Percentiles rank a stretch among this genome's conserved stretches.
These are phyloP conservation scores for Polyplosphaeria fusca DNA, from an alignment of 495 filamentous ascomycete species.

Conservation along the genomic window DNA sequence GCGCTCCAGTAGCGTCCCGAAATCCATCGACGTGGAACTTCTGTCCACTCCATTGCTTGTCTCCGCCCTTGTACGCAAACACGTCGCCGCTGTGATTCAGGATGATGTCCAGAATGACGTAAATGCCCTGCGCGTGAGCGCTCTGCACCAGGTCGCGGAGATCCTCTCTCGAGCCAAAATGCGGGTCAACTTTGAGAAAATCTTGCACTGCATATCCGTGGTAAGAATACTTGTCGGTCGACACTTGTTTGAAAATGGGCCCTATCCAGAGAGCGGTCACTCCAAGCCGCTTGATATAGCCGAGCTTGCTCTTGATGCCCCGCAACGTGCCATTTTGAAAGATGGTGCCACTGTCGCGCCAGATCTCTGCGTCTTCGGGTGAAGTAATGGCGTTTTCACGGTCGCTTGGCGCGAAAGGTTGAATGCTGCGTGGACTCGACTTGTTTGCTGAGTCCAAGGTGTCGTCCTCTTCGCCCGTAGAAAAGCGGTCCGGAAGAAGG, in stretches of 20 bases:
- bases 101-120: slow-evolving; percentile 36
- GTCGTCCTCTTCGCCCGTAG: slow-evolving; percentile 17
- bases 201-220: slow-evolving; percentile 35
- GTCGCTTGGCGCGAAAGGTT: slow-evolving; percentile 9
- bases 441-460: slow-evolving; percentile 3
- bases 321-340: slow-evolving; percentile 29
- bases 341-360: slow-evolving; percentile 13
- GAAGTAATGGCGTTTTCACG: slow-evolving; percentile 12
- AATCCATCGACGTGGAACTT: slow-evolving; percentile 26
- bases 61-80: slow-evolving; percentile 26
- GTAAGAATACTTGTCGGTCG: slow-evolving; percentile 22
- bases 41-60: slow-evolving; percentile 18
- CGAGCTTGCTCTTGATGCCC: slow-evolving; percentile 31
- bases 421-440: background rate
- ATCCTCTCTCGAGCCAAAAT: slow-evolving; percentile 32
- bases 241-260: slow-evolving; percentile 35
- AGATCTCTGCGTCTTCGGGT: slow-evolving; percentile 1
- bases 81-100: slow-evolving; percentile 35
- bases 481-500: slow-evolving; percentile 36
- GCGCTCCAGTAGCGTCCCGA: slow-evolving; percentile 11
- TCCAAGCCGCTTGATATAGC: slow-evolving; percentile 33
- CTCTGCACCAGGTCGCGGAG: slow-evolving; percentile 23
- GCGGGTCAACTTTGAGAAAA: slow-evolving; percentile 30
- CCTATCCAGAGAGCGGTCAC: slow-evolving; percentile 32
- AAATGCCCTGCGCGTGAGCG: slow-evolving; percentile 30